Evolutionary conservation across 805 yeast species (phyloP), one percentile per base, ranked within the genome.

Genomic region (Ogataea sp.): DNA sequence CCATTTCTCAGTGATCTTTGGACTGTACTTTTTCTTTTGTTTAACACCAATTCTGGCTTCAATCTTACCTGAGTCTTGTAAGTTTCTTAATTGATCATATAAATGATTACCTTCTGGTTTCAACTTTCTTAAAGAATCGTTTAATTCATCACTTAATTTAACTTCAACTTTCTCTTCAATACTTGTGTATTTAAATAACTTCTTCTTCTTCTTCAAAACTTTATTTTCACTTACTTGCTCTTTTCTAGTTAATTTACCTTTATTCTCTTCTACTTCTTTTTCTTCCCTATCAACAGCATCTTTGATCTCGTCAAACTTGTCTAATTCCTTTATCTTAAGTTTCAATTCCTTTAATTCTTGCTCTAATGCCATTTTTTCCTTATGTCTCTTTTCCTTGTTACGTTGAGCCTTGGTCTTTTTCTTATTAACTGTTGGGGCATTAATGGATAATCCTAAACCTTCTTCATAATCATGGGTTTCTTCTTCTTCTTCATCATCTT

Each of bases 1-100:
- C 94, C 95, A 87, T 64, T 89, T 90, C 61, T 90, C 96, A 24
- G 95, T 83, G 45, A 83, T 63, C 68, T 83, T 86, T 43, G 73
- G 81, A 49, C 78, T 70, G 54, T 80, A 82, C 57, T 75, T 80
- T 56, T 82, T 75, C 58, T 68, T 75, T 58, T 75, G 77, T 48
- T 69, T 70, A 42, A 75, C 78, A 11, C 82, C 85, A 28, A 80
- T 73, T 63, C 97, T 77, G 6, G 95, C 70, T 61, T 90, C 98
- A 40, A 93, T 70, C 55, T 81, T 75, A 49, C 98, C 98, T 24
- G 80, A 70, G 45, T 85, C 76, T 65, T 93, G 97, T 46, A 90
- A 58, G 44, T 74, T 75, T 58, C 80, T 72, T 78, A 90, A 78
- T 42, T 87, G 80, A 56, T 89, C 97, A 47, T 80, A 78, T 34